phyloP scores from a whole-genome alignment of 805 yeast species.

The Wickerhamiella sergipiensis region DNA sequence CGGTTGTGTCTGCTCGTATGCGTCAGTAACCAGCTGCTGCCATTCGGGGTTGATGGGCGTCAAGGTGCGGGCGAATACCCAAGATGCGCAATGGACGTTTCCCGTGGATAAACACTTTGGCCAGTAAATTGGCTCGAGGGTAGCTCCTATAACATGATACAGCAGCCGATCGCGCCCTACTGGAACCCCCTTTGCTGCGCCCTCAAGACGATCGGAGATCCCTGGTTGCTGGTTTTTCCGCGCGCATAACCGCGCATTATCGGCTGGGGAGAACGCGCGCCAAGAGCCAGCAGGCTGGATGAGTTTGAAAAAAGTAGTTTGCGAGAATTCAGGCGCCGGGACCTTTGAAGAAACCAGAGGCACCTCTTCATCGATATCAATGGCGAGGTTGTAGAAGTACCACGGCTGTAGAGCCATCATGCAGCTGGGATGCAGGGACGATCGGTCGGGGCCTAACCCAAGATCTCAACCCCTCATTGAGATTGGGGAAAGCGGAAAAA shows the following conservation, averaged over 20 bases:
- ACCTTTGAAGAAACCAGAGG: conserved; percentile 7
- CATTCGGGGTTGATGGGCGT: conserved; percentile 25
- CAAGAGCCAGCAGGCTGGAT: conserved; percentile 22
- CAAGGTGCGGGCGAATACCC: conserved; percentile 26
- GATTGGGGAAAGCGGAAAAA: background rate
- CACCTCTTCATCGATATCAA: conserved; percentile 15
- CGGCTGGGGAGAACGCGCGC: conserved; percentile 28
- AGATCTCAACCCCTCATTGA: background rate
- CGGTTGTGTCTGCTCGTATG: conserved; percentile 16
- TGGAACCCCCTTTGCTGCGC: conserved; percentile 7
- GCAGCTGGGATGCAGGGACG: background rate
- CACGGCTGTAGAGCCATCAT: conserved; percentile 5
- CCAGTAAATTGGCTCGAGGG: conserved; percentile 29
- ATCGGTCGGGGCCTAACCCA: background rate
- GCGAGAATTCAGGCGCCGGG: conserved; percentile 13
- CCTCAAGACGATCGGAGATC: background rate
- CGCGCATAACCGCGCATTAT: conserved; percentile 18
- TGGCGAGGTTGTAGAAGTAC: conserved; percentile 15
- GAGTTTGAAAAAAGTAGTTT: conserved; percentile 16
- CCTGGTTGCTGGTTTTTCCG: conserved; percentile 5
- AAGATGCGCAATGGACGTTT: conserved; percentile 23
- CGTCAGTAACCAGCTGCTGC: conserved; percentile 17
- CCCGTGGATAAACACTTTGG: conserved; percentile 19
- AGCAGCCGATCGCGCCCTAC: conserved; percentile 24
- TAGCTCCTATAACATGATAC: conserved; percentile 14